A percentile compares a stretch with the other conserved stretches of the same genome.
Conservation (phyloP, 306 rosid genomes). For the Cucumis cinereus region DNA sequence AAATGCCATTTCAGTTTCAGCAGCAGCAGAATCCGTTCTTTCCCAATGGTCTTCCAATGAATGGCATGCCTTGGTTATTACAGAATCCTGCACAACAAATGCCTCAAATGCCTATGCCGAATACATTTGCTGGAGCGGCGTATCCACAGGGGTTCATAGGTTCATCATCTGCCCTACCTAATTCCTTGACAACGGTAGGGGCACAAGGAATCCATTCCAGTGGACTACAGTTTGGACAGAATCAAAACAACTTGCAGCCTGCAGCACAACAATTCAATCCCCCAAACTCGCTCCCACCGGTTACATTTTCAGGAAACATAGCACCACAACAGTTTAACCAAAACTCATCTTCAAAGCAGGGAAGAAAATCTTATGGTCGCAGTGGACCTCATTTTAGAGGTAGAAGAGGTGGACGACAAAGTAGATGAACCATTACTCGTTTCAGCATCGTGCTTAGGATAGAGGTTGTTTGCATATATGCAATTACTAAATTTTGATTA, state of each 20-base stretch:
- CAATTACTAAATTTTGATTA: not conserved
- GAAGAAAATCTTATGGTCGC: slow-evolving; percentile 32
- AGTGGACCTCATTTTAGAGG: slow-evolving; percentile 28
- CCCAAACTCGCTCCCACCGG: slow-evolving; percentile 15
- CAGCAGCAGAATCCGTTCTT: slow-evolving; percentile 28
- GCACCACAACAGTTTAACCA: slow-evolving; percentile 32
- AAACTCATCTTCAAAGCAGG: slow-evolving; percentile 30
- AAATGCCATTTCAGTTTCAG: slow-evolving; percentile 35
- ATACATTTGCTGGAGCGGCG: slow-evolving; percentile 28
- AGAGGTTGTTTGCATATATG: not conserved
- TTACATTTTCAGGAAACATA: slow-evolving; percentile 15
- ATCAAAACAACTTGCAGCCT: slow-evolving; percentile 20
- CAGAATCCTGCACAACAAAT: slow-evolving; percentile 29
- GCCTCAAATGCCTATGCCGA: slow-evolving; percentile 38
- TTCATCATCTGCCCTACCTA: slow-evolving; percentile 27
- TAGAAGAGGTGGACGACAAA: slow-evolving; percentile 43
- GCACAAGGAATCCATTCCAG: slow-evolving; percentile 25
- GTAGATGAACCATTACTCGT: slow-evolving; percentile 16
- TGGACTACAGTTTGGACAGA: slow-evolving; percentile 23
- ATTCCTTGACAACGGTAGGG: slow-evolving; percentile 11
- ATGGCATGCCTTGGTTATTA: slow-evolving; percentile 34
- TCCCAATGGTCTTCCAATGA: slow-evolving; percentile 37
- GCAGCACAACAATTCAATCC: slow-evolving; percentile 29
- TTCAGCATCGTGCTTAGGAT: not conserved
- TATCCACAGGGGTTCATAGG: slow-evolving; percentile 31